phyloP scores from a whole-genome alignment of 805 yeast species.

The Yarrowia phangngaensis region DNA sequence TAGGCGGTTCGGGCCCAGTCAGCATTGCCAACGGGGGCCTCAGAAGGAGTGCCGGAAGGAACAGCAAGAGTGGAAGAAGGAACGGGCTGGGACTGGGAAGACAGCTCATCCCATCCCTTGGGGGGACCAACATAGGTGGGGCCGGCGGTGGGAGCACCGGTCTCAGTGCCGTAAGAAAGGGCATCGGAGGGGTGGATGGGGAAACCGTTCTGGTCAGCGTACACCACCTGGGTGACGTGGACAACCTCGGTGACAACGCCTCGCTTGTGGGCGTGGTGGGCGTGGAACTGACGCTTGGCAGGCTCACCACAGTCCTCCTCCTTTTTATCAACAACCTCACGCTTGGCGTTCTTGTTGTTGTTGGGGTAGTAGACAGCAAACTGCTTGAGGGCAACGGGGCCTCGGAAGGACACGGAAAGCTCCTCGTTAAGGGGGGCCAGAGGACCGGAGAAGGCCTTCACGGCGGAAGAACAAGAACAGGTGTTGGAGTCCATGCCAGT shows the following conservation, averaged over 20 bases:
- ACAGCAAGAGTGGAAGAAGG: slow-evolving; percentile 34
- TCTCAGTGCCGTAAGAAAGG: slow-evolving; percentile 28
- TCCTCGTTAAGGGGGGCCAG: slow-evolving; percentile 83
- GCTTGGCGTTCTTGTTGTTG: slow-evolving; percentile 52
- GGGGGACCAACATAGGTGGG: slow-evolving; percentile 20
- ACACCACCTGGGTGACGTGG: slow-evolving; percentile 48
- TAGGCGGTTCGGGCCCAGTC: slow-evolving; percentile 73
- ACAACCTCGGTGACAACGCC: slow-evolving; percentile 75
- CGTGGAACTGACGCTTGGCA: slow-evolving; percentile 35
- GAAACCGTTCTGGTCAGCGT: slow-evolving; percentile 19
- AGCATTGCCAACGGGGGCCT: slow-evolving; percentile 43
- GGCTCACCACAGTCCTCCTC: slow-evolving; percentile 32
- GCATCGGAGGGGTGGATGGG: slow-evolving; percentile 28
- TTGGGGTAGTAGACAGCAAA: slow-evolving; percentile 78
- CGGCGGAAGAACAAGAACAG: slow-evolving; percentile 61
- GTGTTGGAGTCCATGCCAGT: slow-evolving; percentile 64
- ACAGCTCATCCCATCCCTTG: slow-evolving; percentile 28
- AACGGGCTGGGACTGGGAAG: slow-evolving; percentile 32
- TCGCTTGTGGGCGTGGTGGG: slow-evolving; percentile 54
- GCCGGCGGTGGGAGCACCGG: slow-evolving; percentile 29
- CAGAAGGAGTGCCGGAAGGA: slow-evolving; percentile 30
- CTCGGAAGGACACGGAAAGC: slow-evolving; percentile 84
- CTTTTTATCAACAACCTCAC: slow-evolving; percentile 46
- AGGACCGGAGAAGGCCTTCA: slow-evolving; percentile 59
- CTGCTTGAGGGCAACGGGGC: slow-evolving; percentile 73